Conservation (phyloP, 163 green algal species). For the Chlamydomonas reinhardtii region DNA sequence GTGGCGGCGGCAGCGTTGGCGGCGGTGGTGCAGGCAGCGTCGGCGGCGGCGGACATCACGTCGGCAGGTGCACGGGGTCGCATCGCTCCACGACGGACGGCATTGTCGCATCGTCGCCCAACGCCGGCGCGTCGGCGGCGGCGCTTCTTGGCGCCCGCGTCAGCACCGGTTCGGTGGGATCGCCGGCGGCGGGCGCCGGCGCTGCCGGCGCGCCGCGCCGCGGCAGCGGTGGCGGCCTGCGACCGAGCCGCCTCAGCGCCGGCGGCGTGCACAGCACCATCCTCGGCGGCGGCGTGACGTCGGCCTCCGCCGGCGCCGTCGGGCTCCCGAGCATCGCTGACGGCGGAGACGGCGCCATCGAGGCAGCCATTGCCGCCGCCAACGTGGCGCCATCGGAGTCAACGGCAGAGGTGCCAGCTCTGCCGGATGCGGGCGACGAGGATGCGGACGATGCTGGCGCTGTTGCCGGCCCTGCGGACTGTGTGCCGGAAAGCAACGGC, state of each 20-base stretch:
- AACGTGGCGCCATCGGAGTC: not conserved
- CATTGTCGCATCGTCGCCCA: not conserved
- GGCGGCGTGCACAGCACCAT: not conserved
- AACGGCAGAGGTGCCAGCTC: no score
- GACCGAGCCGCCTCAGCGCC: not conserved
- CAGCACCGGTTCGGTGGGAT: no score
- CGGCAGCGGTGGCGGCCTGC: not conserved
- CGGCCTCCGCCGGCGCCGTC: not conserved
- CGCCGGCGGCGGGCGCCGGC: not conserved
- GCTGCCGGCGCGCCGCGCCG: not conserved
- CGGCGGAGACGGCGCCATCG: slow-evolving; percentile 26
- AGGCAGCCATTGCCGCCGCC: slow-evolving; percentile 24
- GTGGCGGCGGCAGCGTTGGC: no score
- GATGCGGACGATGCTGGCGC: no score
- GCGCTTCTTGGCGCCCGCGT: no score
- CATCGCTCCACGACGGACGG: not conserved
- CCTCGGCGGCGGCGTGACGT: not conserved
- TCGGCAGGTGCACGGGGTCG: not conserved
- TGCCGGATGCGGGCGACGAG: no score
- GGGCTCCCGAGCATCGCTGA: not conserved
- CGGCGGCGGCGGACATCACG: not conserved
- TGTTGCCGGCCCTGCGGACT: no score
- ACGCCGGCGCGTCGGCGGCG: no score
- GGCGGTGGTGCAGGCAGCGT: not conserved
- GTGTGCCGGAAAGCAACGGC: no score